Conservation (phyloP, 768 basidiomycete genomes). For the Brasilioporus rufonigricans region DNA sequence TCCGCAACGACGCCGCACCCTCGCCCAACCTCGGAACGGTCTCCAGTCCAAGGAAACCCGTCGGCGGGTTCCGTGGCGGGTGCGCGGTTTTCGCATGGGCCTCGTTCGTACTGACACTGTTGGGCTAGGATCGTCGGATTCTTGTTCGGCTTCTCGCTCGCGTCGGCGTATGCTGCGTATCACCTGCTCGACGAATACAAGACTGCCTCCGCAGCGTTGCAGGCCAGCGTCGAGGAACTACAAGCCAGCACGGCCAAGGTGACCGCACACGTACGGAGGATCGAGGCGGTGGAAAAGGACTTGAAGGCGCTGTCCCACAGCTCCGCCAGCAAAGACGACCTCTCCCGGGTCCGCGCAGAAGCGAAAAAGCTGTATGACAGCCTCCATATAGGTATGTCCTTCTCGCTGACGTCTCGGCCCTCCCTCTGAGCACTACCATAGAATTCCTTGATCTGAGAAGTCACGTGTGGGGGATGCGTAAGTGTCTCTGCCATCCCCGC, state of each 20-base stretch:
- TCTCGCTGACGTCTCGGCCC: constrained; percentile 5
- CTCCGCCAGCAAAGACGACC: constrained; percentile 77
- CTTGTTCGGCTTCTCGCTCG: constrained; percentile 86
- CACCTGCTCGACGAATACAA: constrained; percentile 90
- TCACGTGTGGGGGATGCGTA: constrained; percentile 87
- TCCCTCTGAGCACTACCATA: constrained; percentile 23
- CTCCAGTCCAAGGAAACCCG: constrained; percentile 64
- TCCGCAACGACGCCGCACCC: constrained; percentile 40
- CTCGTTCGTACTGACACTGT: neutral
- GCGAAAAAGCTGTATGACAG: constrained; percentile 87
- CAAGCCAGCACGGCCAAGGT: constrained; percentile 84
- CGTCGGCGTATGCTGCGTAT: constrained; percentile 84
- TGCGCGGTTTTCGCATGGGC: constrained; percentile 27
- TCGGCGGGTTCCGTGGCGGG: constrained; percentile 74
- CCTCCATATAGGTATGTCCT: constrained; percentile 64
- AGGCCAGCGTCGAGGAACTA: constrained; percentile 85
- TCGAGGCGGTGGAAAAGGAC: constrained; percentile 89
- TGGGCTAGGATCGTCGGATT: constrained; percentile 71
- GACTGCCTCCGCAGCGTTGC: constrained; percentile 79
- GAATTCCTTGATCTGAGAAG: constrained; percentile 80
- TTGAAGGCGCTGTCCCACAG: constrained; percentile 67
- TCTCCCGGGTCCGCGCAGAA: constrained; percentile 71
- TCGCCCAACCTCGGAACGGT: constrained; percentile 50
- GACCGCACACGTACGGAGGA: constrained; percentile 76
- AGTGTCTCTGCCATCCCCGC: constrained; percentile 35